Percentiles rank a stretch among this genome's conserved stretches.
Evolutionary conservation across 768 basidiomycete genomes (phyloP).

Genomic region (Naematelia aurantialba): DNA sequence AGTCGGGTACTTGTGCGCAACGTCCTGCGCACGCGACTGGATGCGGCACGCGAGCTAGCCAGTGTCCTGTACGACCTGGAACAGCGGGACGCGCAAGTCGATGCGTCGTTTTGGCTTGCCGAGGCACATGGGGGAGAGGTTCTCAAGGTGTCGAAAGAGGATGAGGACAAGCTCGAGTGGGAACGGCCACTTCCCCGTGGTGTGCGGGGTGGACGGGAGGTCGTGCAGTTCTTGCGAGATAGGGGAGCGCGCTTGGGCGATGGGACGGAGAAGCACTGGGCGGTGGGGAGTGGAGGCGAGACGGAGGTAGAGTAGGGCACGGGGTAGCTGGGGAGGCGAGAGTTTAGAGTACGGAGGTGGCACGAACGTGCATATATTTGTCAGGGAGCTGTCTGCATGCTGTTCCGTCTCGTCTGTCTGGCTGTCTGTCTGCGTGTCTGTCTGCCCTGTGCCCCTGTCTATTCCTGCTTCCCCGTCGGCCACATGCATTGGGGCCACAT

Average conservation of each 20-base stretch:
- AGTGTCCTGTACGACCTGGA: constrained; percentile 65
- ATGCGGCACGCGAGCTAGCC: constrained; percentile 73
- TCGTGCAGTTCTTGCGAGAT: constrained; percentile 64
- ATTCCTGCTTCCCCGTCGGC: too few relatives aligned
- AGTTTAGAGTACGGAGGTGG: not conserved
- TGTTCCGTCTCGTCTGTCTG: too few relatives aligned
- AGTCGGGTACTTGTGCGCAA: constrained; percentile 82
- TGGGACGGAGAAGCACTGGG: constrained; percentile 64
- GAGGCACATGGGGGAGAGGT: constrained; percentile 36
- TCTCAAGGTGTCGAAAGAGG: constrained; percentile 27
- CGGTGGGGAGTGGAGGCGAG: constrained; percentile 45
- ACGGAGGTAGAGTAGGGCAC: constrained; percentile 14
- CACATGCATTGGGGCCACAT: too few relatives aligned
- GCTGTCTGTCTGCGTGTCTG: too few relatives aligned
- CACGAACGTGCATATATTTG: too few relatives aligned
- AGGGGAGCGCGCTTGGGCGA: constrained; percentile 68
- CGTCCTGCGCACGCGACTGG: constrained; percentile 77
- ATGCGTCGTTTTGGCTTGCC: constrained; percentile 51
- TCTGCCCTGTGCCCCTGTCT: too few relatives aligned
- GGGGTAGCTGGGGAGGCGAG: not conserved
- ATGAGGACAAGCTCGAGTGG: constrained; percentile 52
- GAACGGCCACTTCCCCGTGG: constrained; percentile 41
- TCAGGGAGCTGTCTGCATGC: too few relatives aligned
- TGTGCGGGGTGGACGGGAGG: constrained; percentile 63
- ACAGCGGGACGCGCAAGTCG: constrained; percentile 46